Evolutionary conservation across 2,329 filamentous ascomycete genomes (phyloP).

Genomic region (Verticillium longisporum): DNA sequence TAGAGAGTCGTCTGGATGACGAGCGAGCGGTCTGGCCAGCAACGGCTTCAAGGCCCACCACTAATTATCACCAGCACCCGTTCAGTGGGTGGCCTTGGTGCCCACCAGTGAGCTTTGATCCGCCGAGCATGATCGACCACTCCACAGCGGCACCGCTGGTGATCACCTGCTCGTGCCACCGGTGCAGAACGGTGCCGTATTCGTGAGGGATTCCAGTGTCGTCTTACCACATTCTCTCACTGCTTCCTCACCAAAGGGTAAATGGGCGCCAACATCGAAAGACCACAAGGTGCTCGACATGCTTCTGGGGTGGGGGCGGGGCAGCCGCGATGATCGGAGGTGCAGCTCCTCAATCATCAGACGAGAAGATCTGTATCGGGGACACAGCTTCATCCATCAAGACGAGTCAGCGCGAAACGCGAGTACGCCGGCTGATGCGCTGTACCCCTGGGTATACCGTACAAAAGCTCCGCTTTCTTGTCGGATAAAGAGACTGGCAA

Average conservation of each 20-base stretch:
- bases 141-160: constrained; percentile 7
- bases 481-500: background rate
- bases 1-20: background rate
- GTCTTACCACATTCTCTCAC: background rate
- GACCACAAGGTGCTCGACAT: background rate
- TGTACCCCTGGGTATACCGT: background rate
- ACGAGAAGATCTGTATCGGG: background rate
- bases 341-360: background rate
- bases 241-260: background rate
- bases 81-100: background rate
- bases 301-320: background rate
- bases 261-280: background rate
- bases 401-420: background rate
- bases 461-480: background rate
- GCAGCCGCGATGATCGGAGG: background rate
- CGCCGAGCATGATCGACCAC: background rate
- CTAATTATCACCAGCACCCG: background rate
- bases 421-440: background rate
- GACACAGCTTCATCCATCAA: background rate
- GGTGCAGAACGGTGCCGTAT: constrained; percentile 6
- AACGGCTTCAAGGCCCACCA: background rate
- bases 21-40: background rate
- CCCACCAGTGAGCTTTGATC: background rate
- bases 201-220: background rate
- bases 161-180: constrained; percentile 8